These are phyloP conservation scores for Cenococcum geophilum DNA, from an alignment of 495 filamentous ascomycete species.

Conservation along the genomic window DNA sequence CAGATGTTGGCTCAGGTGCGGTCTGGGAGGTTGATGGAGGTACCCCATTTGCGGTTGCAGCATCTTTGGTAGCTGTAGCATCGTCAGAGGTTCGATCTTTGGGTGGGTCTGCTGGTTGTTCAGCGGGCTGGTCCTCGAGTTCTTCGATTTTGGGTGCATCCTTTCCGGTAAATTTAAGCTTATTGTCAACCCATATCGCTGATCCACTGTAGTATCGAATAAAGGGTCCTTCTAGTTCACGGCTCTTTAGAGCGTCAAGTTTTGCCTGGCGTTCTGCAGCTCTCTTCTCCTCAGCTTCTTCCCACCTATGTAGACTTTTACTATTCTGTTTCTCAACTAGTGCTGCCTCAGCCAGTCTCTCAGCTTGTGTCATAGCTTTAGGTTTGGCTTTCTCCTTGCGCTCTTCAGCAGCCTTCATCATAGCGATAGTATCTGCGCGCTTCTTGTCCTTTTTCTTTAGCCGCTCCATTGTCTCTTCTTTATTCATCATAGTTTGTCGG, in stretches of 20 bases:
- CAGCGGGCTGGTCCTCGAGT: constrained; percentile 43
- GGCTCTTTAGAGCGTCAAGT: constrained; percentile 76
- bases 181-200: constrained; percentile 68
- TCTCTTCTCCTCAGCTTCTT: constrained; percentile 79
- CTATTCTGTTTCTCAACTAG: constrained; percentile 75
- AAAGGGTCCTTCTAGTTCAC: constrained; percentile 80
- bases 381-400: constrained; percentile 67
- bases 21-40: neutral
- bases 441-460: constrained; percentile 78
- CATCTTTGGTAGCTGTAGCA: neutral
- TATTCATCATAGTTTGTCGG: constrained; percentile 74
- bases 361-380: constrained; percentile 79
- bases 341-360: constrained; percentile 77
- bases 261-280: constrained; percentile 75
- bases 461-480: constrained; percentile 72
- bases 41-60: neutral
- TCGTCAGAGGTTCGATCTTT: neutral
- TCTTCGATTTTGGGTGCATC: constrained; percentile 60
- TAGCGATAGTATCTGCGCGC: constrained; percentile 67
- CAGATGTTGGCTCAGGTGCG: constrained; percentile 4
- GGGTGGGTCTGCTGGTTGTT: neutral
- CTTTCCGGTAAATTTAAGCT: constrained; percentile 52
- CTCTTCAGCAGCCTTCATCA: constrained; percentile 83
- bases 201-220: constrained; percentile 90
- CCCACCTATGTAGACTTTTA: constrained; percentile 91